Base-by-base conservation (phyloP, 1,284 basidiomycete species). In the Gymnopus androsaceus region DNA sequence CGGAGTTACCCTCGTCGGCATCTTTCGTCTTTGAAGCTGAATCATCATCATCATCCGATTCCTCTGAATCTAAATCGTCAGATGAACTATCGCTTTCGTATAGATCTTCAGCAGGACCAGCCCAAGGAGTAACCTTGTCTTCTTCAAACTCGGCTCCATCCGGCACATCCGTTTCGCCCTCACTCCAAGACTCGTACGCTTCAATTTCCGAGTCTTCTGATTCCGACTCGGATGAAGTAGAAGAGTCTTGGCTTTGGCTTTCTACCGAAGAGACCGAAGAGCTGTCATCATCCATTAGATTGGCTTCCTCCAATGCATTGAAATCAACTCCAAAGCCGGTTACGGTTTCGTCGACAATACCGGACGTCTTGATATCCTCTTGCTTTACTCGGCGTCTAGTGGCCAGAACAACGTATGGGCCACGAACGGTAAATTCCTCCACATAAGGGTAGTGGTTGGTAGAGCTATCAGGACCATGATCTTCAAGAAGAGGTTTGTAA, bases 171-270 rank as follows among this genome's bases (percentile, higher is more conserved):
- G 55, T 41, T 2, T 49, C 58, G 17, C 61, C 53, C 34, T 69
- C 66, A 54, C 66, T 67, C 64, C 66, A 65, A 12, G 62, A 59
- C 48, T 69, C 67, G 44, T 65, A 63, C 12, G 51, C 64, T 46
- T 61, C 58, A n/a, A 60, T 57, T 6, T 63, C 62, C 11, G 57
- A 59, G 11, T 61, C 58, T 11, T 45, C n/a, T 4, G 41, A 46
- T 28, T 23, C 27, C 21, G 36, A 2, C 11, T 15, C 7, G 36
- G 19, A n/a, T n/a, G n/a, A n/a, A n/a, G n/a, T n/a, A n/a, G n/a
- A 2, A 37, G 36, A 37, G 36, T 15, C 15, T 1, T 15, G 15
- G 15, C 11, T 30, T 12, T 38, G 30, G 4, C 17, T 25, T 54
- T 30, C 31, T 23, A 17, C 27, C n/a, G 31, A 25, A 12, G 19